Evolutionary conservation across 805 yeast species (phyloP).

Genomic region (Candida takata): DNA sequence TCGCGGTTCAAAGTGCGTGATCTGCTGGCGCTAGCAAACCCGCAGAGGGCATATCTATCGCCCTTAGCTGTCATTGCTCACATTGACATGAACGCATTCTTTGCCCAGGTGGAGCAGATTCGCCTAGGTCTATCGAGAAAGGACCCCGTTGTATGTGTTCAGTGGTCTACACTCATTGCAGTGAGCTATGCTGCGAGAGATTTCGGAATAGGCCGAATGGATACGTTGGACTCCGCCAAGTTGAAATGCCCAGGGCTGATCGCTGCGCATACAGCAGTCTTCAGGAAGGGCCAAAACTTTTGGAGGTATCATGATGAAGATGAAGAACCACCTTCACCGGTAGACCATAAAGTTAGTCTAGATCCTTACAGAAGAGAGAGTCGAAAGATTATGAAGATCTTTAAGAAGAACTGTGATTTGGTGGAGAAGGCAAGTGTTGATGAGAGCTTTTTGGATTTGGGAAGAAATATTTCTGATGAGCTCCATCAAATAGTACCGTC

Average conservation of each 20-base stretch:
- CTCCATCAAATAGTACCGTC: constrained; percentile 43
- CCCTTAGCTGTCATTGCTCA: constrained; percentile 78
- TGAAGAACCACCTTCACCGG: constrained; percentile 47
- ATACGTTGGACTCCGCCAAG: constrained; percentile 57
- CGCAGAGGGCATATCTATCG: constrained; percentile 44
- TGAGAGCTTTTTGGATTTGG: constrained; percentile 84
- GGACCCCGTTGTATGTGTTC: constrained; percentile 90
- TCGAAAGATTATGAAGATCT: constrained; percentile 63
- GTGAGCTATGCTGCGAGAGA: constrained; percentile 86
- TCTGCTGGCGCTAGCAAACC: constrained; percentile 40
- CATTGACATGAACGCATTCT: constrained; percentile 90
- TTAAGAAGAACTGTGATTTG: constrained; percentile 52
- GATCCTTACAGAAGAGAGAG: constrained; percentile 91
- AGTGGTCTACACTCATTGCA: constrained; percentile 87
- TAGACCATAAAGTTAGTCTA: constrained; percentile 71
- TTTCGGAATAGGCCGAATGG: constrained; percentile 77
- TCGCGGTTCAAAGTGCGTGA: constrained; percentile 44
- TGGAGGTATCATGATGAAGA: constrained; percentile 66
- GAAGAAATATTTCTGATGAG: constrained; percentile 46
- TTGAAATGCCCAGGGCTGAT: constrained; percentile 70
- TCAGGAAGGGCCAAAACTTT: constrained; percentile 72
- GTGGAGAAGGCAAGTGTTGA: constrained; percentile 96
- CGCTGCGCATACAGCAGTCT: constrained; percentile 90
- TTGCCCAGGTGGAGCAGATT: constrained; percentile 88
- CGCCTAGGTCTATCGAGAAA: constrained; percentile 55